phyloP scores from a whole-genome alignment of 2,329 filamentous ascomycete species.

The Xylariaceae sp. region DNA sequence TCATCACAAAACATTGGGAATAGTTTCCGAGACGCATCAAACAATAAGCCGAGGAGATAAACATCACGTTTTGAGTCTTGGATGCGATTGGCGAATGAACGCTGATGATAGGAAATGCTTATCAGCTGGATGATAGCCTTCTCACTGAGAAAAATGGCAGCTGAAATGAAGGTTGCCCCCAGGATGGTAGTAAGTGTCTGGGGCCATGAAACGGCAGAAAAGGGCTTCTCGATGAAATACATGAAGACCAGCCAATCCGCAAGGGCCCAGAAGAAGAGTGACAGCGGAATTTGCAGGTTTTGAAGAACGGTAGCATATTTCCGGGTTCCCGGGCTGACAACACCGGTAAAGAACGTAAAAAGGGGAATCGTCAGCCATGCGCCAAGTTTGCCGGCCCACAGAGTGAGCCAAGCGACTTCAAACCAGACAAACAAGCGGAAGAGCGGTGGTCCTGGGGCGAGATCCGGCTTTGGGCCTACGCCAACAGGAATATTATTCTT shows the following conservation, averaged over 20 bases:
- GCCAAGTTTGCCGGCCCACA: constrained; percentile 65
- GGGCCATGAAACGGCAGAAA: constrained; percentile 47
- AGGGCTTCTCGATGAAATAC: constrained; percentile 42
- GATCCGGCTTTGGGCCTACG: constrained; percentile 22
- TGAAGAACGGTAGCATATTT: constrained; percentile 66
- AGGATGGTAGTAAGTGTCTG: constrained; percentile 61
- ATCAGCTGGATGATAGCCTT: constrained; percentile 78
- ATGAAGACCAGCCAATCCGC: constrained; percentile 60
- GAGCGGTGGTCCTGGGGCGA: constrained; percentile 43
- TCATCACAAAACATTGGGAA: constrained; percentile 92
- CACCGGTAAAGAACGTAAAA: constrained; percentile 67
- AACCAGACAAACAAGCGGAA: constrained; percentile 66
- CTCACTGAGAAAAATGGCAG: constrained; percentile 69
- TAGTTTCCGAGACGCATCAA: constrained; percentile 81
- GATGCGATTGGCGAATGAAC: constrained; percentile 78
- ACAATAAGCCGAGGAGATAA: constrained; percentile 75
- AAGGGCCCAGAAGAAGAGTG: constrained; percentile 66
- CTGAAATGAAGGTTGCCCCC: constrained; percentile 62
- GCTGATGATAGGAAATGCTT: constrained; percentile 79
- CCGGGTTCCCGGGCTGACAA: constrained; percentile 64
- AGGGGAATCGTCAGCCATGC: constrained; percentile 56
- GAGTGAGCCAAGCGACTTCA: constrained; percentile 61
- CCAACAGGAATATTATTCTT: constrained; percentile 38
- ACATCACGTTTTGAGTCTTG: constrained; percentile 87
- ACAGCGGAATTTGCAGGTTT: constrained; percentile 62